phyloP scores from a whole-genome alignment of 495 filamentous ascomycete genomes.

The Penicillium waksmanii region DNA sequence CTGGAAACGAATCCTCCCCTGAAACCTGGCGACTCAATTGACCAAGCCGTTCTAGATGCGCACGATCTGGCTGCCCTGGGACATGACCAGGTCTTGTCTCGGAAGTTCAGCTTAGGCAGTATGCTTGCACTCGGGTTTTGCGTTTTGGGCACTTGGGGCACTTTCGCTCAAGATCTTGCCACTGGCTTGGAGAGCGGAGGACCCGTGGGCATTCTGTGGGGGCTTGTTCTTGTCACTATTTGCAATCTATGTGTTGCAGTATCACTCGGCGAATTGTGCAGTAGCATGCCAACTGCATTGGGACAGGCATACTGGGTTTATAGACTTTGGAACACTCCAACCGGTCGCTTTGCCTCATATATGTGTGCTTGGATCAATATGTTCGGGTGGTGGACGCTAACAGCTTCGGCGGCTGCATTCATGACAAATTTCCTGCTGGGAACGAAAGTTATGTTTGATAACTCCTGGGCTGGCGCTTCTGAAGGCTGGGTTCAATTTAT shows the following conservation, averaged over 20 bases:
- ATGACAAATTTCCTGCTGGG: conserved; percentile 52
- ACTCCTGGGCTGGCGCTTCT: conserved; percentile 38
- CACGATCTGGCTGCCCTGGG: conserved; percentile 53
- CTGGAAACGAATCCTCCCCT: not conserved
- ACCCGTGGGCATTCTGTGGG: conserved; percentile 51
- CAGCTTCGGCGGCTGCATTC: conserved; percentile 48
- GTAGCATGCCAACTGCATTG: conserved; percentile 50
- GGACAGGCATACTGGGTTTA: conserved; percentile 51
- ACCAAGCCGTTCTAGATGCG: conserved; percentile 49
- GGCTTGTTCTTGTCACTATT: conserved; percentile 42
- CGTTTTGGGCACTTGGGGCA: conserved; percentile 51
- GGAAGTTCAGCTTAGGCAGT: conserved; percentile 52
- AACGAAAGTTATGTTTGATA: conserved; percentile 50
- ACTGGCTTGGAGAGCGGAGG: conserved; percentile 51
- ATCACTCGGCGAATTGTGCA: conserved; percentile 49
- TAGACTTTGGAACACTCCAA: conserved; percentile 39
- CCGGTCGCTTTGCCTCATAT: conserved; percentile 45
- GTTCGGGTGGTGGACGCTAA: conserved; percentile 53
- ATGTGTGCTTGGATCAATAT: conserved; percentile 55
- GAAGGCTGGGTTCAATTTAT: conserved; percentile 48
- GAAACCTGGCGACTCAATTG: conserved; percentile 34
- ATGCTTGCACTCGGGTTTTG: conserved; percentile 49
- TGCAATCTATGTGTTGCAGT: conserved; percentile 51
- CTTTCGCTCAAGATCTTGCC: conserved; percentile 48
- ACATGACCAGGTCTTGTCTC: conserved; percentile 49